phyloP scores from a whole-genome alignment of 2,329 filamentous ascomycete genomes.

The Lithohypha guttulata region DNA sequence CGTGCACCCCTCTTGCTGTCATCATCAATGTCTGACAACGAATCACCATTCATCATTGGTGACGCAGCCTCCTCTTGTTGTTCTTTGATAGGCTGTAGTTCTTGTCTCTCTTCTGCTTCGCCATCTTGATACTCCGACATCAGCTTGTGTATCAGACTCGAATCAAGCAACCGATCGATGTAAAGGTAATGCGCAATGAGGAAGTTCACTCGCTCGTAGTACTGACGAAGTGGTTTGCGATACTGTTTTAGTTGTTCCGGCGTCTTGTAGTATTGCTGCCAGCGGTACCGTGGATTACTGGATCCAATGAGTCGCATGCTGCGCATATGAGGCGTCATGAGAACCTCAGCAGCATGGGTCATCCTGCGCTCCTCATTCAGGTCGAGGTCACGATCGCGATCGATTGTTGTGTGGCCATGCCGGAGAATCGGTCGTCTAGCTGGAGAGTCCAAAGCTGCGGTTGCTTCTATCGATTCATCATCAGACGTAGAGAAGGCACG shows the following conservation, averaged over 20 bases:
- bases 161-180: conserved; percentile 83
- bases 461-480: conserved; percentile 14
- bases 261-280: conserved; percentile 76
- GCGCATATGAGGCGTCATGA: conserved; percentile 23
- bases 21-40: conserved; percentile 10
- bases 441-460: not conserved
- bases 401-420: not conserved
- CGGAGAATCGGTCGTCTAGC: not conserved
- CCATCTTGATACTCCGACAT: conserved; percentile 86
- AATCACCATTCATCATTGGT: conserved; percentile 22
- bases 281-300: conserved; percentile 73
- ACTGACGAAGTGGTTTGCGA: conserved; percentile 63
- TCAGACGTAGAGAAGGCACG: conserved; percentile 15
- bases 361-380: conserved; percentile 4
- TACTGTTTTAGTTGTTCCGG: conserved; percentile 62
- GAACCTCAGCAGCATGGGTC: conserved; percentile 15
- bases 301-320: conserved; percentile 82
- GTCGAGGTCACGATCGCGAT: conserved; percentile 2
- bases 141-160: conserved; percentile 79
- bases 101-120: conserved; percentile 48
- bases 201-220: conserved; percentile 83
- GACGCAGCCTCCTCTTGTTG: conserved; percentile 55
- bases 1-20: no score
- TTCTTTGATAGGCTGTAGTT: conserved; percentile 64
- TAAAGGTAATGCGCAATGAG: conserved; percentile 87